These are phyloP conservation scores for Aphanomyces astaci DNA, from an alignment of 352 stramenopile genomes.

Conservation along the genomic window DNA sequence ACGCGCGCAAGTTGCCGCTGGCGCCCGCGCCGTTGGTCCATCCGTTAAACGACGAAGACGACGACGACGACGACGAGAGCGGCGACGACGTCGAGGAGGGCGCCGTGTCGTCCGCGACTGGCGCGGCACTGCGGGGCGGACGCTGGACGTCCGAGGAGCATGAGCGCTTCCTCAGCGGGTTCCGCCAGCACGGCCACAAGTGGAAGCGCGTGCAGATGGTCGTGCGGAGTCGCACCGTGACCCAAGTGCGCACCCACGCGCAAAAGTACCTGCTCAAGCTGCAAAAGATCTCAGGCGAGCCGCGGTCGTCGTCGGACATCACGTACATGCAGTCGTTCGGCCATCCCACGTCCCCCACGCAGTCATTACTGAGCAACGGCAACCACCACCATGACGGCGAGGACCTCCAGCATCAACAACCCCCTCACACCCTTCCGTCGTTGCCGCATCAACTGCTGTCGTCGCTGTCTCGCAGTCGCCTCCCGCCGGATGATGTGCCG, in stretches of 20 bases:
- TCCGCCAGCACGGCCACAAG: slow-evolving; percentile 82
- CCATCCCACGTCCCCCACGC: slow-evolving; percentile 14
- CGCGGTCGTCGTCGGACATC: slow-evolving; percentile 21
- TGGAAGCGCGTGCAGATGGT: slow-evolving; percentile 87
- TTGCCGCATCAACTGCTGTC: background rate
- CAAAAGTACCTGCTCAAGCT: slow-evolving; percentile 87
- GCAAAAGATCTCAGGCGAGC: slow-evolving; percentile 80
- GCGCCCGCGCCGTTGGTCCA: background rate
- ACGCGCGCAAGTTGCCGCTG: slow-evolving; percentile 13
- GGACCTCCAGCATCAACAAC: background rate
- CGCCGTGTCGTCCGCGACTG: background rate
- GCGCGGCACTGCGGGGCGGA: slow-evolving; percentile 53
- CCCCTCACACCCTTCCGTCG: background rate
- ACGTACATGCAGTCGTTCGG: slow-evolving; percentile 5
- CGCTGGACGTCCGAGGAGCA: slow-evolving; percentile 82
- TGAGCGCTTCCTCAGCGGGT: slow-evolving; percentile 77
- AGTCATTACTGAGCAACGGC: background rate
- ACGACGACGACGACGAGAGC: slow-evolving; percentile 43
- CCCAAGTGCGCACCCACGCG: slow-evolving; percentile 80
- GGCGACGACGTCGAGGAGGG: slow-evolving; percentile 43
- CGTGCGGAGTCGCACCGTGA: slow-evolving; percentile 79
- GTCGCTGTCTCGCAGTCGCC: background rate
- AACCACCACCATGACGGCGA: background rate
- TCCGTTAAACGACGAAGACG: slow-evolving; percentile 5
- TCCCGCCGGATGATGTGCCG: background rate